Conservation (phyloP, 305 asterid genomes). For the Nicotiana rustica region DNA sequence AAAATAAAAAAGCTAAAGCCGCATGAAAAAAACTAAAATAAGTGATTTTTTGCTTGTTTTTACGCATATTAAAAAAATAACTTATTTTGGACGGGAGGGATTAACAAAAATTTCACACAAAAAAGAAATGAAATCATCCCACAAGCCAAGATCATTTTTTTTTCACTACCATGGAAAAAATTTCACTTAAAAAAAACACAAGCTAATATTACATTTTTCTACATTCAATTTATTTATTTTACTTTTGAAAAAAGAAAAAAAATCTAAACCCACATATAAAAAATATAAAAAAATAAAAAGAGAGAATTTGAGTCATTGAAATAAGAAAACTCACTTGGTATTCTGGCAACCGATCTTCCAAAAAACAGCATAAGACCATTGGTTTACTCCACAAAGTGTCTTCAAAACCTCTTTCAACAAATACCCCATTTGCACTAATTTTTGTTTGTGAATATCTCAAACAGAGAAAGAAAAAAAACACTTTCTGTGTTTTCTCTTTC, state of each 20-base stretch:
- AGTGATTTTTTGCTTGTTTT: too few relatives aligned
- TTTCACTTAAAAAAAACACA: background rate
- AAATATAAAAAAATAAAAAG: background rate
- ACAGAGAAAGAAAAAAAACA: too few relatives aligned
- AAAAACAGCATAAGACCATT: constrained; percentile 97
- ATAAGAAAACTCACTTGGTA: constrained; percentile 69
- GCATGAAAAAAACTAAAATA: background rate
- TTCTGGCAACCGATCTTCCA: constrained; percentile 97
- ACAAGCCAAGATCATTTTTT: constrained; percentile 11
- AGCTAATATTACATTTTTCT: background rate
- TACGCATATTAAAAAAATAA: too few relatives aligned
- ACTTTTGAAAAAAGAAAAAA: background rate
- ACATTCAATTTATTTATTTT: background rate
- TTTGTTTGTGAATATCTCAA: too few relatives aligned
- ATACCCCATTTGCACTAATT: constrained; percentile 69
- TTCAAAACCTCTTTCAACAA: constrained; percentile 93
- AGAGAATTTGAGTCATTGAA: background rate
- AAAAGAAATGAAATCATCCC: constrained; percentile 6
- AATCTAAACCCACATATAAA: background rate
- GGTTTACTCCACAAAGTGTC: constrained; percentile 95
- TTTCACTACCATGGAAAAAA: background rate
- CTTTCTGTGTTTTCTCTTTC: background rate
- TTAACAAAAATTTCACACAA: background rate
- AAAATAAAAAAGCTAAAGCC: too few relatives aligned
- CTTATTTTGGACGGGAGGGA: too few relatives aligned